phyloP scores from a whole-genome alignment of 139 green algal species.

The Micractinium conductrix region DNA sequence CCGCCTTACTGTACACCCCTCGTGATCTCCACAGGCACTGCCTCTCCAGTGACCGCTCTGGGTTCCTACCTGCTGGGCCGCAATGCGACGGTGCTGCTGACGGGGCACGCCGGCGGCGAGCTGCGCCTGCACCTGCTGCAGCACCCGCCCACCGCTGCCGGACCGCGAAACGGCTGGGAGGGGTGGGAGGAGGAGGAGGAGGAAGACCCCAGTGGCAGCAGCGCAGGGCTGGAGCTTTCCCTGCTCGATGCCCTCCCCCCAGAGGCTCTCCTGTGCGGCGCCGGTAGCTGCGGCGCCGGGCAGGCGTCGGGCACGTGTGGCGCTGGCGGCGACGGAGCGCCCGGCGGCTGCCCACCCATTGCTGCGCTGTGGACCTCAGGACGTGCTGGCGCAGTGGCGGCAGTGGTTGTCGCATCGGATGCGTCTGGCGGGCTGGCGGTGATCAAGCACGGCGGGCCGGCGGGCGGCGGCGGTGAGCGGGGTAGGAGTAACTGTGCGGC shows the following conservation, averaged over 20 bases:
- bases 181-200: slow-evolving; percentile 6
- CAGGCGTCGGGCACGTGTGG: not conserved
- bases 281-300: not conserved
- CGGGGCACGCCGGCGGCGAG: slow-evolving; percentile 51
- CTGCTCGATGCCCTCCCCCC: not conserved
- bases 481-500: not conserved
- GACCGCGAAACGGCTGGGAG: not conserved
- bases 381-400: not conserved
- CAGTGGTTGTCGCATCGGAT: not conserved
- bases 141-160: not conserved
- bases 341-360: not conserved
- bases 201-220: not conserved
- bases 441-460: slow-evolving; percentile 8
- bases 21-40: slow-evolving; percentile 24
- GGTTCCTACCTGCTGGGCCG: slow-evolving; percentile 33
- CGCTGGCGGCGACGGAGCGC: not conserved
- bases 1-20: not conserved
- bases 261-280: slow-evolving; percentile 30
- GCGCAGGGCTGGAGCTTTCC: not conserved
- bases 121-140: slow-evolving; percentile 40
- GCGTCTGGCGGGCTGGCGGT: slow-evolving; percentile 3
- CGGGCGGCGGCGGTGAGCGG: not conserved
- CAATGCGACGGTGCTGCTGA: slow-evolving; percentile 47
- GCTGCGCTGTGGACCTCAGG: not conserved
- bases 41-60: slow-evolving; percentile 39